phyloP scores from a whole-genome alignment of 176 grass and related monocot species.

The Eleusine coracana region DNA sequence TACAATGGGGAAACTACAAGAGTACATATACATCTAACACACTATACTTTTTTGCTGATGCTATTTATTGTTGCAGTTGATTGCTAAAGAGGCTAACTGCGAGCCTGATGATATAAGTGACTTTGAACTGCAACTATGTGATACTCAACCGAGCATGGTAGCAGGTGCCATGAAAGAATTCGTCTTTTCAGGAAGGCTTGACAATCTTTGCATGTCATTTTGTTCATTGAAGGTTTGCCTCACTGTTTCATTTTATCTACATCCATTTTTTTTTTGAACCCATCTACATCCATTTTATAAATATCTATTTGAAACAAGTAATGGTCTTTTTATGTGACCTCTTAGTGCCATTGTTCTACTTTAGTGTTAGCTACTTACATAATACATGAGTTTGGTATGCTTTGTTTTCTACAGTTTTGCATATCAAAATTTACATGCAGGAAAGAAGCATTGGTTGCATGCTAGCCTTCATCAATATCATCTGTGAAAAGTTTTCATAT shows the following conservation, averaged over 20 bases:
- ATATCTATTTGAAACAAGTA: conserved; percentile 20
- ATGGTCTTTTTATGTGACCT: conserved; percentile 1
- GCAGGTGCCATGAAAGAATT: conserved; percentile 93
- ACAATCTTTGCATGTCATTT: conserved; percentile 99
- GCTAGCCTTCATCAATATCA: neutral
- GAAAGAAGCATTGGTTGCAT: conserved; percentile 9
- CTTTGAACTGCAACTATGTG: conserved; percentile 93
- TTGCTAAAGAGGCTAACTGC: conserved; percentile 77
- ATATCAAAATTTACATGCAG: neutral
- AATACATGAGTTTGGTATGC: neutral
- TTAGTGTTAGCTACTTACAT: neutral
- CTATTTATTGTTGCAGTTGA: conserved; percentile 58
- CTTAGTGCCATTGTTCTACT: neutral
- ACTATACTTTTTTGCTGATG: conserved; percentile 15
- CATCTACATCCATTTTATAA: neutral
- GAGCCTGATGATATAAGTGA: conserved; percentile 82
- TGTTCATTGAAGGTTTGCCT: conserved; percentile 80
- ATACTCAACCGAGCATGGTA: conserved; percentile 86
- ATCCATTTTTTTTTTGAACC: too few species aligned
- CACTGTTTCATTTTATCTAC: conserved; percentile 7
- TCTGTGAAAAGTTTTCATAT: neutral
- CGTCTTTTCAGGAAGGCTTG: conserved; percentile 96
- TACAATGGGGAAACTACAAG: too few species aligned
- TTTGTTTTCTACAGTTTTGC: neutral
- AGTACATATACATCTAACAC: too few species aligned